These are phyloP conservation scores for Suillus americanus DNA, from an alignment of 768 basidiomycete species.

Conservation along the genomic window DNA sequence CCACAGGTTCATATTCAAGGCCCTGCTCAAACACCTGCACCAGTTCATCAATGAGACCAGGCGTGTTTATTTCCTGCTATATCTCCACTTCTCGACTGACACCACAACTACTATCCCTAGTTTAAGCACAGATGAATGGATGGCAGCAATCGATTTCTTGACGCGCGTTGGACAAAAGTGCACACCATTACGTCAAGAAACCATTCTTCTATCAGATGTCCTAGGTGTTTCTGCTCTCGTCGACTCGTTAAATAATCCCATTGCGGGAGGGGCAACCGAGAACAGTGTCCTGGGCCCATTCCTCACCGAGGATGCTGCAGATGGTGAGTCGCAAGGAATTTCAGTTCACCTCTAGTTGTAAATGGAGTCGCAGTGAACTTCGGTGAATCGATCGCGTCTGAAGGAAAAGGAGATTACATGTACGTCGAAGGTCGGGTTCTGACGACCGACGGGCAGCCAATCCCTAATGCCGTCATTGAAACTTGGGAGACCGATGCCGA, in stretches of 20 bases:
- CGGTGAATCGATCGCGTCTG: constrained; percentile 81
- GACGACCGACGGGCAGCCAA: constrained; percentile 57
- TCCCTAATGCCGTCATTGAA: constrained; percentile 66
- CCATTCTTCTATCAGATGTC: constrained; percentile 83
- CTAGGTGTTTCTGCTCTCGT: constrained; percentile 79
- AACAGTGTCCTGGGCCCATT: constrained; percentile 83
- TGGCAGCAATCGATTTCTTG: constrained; percentile 74
- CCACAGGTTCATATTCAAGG: constrained; percentile 46
- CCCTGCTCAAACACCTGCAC: constrained; percentile 68
- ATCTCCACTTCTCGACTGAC: not conserved
- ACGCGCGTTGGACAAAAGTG: constrained; percentile 74
- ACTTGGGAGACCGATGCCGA: constrained; percentile 81
- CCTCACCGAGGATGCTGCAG: constrained; percentile 73
- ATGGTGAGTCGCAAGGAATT: constrained; percentile 43
- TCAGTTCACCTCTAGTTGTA: not conserved
- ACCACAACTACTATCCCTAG: constrained; percentile 25
- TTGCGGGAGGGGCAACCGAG: constrained; percentile 62
- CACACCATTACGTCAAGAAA: constrained; percentile 70
- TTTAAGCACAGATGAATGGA: constrained; percentile 86
- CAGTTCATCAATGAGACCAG: constrained; percentile 72
- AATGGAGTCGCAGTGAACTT: constrained; percentile 44
- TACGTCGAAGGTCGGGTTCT: constrained; percentile 73
- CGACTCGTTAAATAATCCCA: constrained; percentile 71
- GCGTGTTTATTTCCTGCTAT: constrained; percentile 26
- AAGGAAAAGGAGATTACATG: constrained; percentile 85